A percentile compares a stretch with the other conserved stretches of the same genome.
Evolutionary conservation across 352 stramenopile genomes (phyloP).

Genomic region (Globisporangium lucens): DNA sequence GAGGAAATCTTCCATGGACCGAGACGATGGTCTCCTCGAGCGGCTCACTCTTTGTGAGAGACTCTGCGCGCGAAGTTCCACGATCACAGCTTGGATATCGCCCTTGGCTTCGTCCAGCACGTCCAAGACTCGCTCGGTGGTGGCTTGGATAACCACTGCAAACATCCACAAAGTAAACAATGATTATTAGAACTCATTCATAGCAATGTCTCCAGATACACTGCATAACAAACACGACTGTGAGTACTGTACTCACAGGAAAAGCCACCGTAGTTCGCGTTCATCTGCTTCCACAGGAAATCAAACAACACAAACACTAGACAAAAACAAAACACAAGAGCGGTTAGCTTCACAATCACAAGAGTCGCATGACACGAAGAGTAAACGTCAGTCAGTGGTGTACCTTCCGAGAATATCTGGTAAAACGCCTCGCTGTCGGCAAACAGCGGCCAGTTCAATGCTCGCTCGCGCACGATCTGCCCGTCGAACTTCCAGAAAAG

Average conservation of each 20-base stretch:
- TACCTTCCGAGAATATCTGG: constrained; percentile 68
- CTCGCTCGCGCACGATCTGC: constrained; percentile 56
- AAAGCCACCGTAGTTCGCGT: constrained; percentile 84
- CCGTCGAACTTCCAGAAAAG: constrained; percentile 83
- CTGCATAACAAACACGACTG: not conserved
- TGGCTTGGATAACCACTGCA: constrained; percentile 79
- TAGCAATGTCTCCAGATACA: not conserved
- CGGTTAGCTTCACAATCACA: constrained; percentile 6
- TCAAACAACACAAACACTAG: constrained; percentile 83
- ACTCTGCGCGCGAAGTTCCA: constrained; percentile 61
- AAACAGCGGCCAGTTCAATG: constrained; percentile 75
- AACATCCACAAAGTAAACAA: not conserved
- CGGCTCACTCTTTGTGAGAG: constrained; percentile 35
- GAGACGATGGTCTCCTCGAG: constrained; percentile 40
- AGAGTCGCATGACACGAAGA: not conserved
- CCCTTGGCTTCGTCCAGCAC: constrained; percentile 73
- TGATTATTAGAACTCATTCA: not conserved
- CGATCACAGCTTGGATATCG: constrained; percentile 51
- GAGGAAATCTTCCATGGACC: constrained; percentile 70
- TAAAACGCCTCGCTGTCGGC: constrained; percentile 65
- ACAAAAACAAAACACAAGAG: constrained; percentile 7
- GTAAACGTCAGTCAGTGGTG: not conserved
- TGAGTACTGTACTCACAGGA: constrained; percentile 35
- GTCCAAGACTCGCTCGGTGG: constrained; percentile 59
- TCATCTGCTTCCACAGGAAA: constrained; percentile 82